These are phyloP conservation scores for Eruca vesicaria DNA, from an alignment of 441 rosid species.

Conservation along the genomic window DNA sequence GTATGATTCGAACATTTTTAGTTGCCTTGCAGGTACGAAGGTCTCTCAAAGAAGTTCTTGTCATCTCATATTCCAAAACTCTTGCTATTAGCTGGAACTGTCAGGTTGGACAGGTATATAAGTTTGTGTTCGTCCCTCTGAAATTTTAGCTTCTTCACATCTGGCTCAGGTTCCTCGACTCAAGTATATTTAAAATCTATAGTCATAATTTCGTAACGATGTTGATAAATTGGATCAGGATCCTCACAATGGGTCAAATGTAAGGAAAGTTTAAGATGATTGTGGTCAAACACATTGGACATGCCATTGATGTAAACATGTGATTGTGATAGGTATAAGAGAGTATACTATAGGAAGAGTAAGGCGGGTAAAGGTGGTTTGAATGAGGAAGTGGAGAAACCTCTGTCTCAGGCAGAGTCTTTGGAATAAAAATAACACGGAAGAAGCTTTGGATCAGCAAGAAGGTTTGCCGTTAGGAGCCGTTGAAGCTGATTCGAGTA, in stretches of 20 bases:
- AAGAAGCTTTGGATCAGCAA: too few relatives aligned
- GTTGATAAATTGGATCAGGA: slow-evolving; percentile 43
- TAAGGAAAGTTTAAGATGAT: slow-evolving; percentile 99
- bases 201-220: background rate
- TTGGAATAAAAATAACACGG: too few relatives aligned
- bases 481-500: too few relatives aligned
- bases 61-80: slow-evolving; percentile 85
- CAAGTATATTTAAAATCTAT: background rate
- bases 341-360: too few relatives aligned
- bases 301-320: too few relatives aligned
- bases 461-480: too few relatives aligned
- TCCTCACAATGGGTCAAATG: slow-evolving; percentile 97
- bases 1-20: slow-evolving; percentile 15
- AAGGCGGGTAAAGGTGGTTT: too few relatives aligned
- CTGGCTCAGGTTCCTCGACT: too few relatives aligned
- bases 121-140: background rate
- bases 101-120: slow-evolving; percentile 89
- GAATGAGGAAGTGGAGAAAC: too few relatives aligned
- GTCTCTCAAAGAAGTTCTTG: slow-evolving; percentile 87
- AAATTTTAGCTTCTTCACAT: too few relatives aligned
- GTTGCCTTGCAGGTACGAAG: slow-evolving; percentile 77
- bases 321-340: too few relatives aligned
- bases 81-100: slow-evolving; percentile 88
- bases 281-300: slow-evolving; percentile 92
- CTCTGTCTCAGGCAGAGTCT: too few relatives aligned